Base-by-base conservation (phyloP, 2,329 filamentous ascomycete genomes). In the Cadophora sp. region DNA sequence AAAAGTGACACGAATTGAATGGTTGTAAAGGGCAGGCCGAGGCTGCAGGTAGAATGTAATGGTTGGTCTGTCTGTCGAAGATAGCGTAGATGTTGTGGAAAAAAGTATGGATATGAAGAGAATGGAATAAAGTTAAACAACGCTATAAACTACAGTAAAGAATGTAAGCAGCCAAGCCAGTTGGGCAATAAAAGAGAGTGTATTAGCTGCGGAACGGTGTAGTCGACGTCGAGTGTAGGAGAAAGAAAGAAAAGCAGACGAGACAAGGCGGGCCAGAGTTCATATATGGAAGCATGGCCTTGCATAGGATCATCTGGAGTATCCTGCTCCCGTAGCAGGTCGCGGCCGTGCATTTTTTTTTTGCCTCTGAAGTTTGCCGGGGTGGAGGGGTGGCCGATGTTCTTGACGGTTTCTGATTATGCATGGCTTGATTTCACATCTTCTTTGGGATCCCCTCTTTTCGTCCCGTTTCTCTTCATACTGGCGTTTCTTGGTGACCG, bases 91-190 rank as follows among this genome's bases (percentile, higher is more conserved):
- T 63, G 51, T 24, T 63, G 20, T 61, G 33, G 66, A 66, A 62
- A 71, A 53, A 48, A 27, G 53, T 56, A 66, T 64, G 36, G 64
- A 71, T 72, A 68, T 69, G 72, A 73, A 76, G 68, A 71, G 70
- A 74, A 66, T 60, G 70, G 63, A 68, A 70, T 73, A 71, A 73
- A 75, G 70, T 71, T 72, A 69, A 73, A 74, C 62, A 73, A 74
- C 68, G 68, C 64, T 75, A 73, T 72, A 72, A 74, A 76, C 73
- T 76, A 76, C 74, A 76, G 68, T 80, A 83, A 83, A 77, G 81
- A 84, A 83, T 80, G 82, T 79, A 83, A 79, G 80, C 80, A 81
- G 80, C 83, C 82, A 83, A 84, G 78, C 83, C 83, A 83, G 83
- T 83, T 83, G 82, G 82, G 76, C 73, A 75, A 76, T 80, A 77